Percentiles rank a stretch among this genome's conserved stretches.
Evolutionary conservation across 2,329 filamentous ascomycete species (phyloP).

Genomic region (Phyllosticta ampelicida): DNA sequence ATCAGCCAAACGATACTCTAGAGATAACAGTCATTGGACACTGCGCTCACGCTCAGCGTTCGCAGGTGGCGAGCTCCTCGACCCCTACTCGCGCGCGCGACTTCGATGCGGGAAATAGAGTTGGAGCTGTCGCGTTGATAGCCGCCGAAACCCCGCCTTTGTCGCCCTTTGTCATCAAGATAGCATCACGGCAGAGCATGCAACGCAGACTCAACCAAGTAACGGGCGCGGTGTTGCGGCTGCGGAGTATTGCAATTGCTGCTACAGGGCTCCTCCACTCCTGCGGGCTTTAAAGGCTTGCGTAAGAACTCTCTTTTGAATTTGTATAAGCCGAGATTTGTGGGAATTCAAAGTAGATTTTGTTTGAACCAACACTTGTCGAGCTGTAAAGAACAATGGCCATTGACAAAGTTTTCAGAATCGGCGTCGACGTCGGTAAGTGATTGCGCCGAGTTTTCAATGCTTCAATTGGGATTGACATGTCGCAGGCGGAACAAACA

Average conservation of each 20-base stretch:
- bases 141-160: neutral
- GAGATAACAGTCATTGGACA: neutral
- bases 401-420: neutral
- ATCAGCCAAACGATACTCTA: neutral
- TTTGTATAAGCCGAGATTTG: neutral
- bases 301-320: neutral
- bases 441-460: neutral
- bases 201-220: neutral
- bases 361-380: neutral
- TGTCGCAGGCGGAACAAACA: neutral
- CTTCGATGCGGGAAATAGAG: neutral
- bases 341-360: neutral
- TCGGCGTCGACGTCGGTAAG: neutral
- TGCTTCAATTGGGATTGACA: neutral
- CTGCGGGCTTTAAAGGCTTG: neutral
- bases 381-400: neutral
- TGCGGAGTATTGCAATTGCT: slow-evolving; percentile 4
- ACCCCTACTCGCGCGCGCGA: slow-evolving; percentile 7
- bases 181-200: neutral
- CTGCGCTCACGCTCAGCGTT: neutral
- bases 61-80: slow-evolving; percentile 1
- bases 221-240: slow-evolving; percentile 20
- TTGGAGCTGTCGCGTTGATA: neutral
- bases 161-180: neutral
- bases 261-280: neutral